phyloP scores from a whole-genome alignment of 139 green algal genomes.

The Tetraselmis chui region DNA sequence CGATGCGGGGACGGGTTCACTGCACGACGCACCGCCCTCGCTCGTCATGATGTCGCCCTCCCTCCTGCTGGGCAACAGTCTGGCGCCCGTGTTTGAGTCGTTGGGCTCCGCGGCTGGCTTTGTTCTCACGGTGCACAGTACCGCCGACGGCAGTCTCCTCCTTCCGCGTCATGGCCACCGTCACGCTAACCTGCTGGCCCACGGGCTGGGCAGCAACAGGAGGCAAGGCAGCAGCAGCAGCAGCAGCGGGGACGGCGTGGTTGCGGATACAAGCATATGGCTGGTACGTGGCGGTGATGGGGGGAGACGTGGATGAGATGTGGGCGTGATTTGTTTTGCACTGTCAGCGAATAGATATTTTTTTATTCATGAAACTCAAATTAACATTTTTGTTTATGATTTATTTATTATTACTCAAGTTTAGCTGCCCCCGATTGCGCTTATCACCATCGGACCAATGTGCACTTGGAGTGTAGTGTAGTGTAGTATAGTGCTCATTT shows the following conservation, averaged over 20 bases:
- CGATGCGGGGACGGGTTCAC: no score
- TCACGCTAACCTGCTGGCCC: neutral
- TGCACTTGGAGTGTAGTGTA: no score
- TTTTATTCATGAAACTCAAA: no score
- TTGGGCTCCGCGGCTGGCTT: neutral
- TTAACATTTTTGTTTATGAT: no score
- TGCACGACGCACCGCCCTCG: neutral
- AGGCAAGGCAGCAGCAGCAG: neutral
- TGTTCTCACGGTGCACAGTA: neutral
- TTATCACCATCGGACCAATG: no score
- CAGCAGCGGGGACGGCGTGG: neutral
- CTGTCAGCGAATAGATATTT: no score
- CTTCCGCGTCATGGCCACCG: neutral
- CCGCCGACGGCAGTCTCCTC: neutral
- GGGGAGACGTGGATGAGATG: no score
- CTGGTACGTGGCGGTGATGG: neutral
- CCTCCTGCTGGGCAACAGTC: neutral
- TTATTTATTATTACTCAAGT: no score
- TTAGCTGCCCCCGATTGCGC: no score
- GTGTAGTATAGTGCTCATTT: no score
- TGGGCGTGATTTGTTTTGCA: no score
- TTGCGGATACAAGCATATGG: neutral
- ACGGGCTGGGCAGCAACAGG: neutral
- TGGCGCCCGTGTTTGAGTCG: neutral
- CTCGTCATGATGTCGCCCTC: neutral